Percentiles rank a stretch among this genome's conserved stretches.
Evolutionary conservation across 331 rosid genomes (phyloP).

Genomic region (Stylosanthes scabra): DNA sequence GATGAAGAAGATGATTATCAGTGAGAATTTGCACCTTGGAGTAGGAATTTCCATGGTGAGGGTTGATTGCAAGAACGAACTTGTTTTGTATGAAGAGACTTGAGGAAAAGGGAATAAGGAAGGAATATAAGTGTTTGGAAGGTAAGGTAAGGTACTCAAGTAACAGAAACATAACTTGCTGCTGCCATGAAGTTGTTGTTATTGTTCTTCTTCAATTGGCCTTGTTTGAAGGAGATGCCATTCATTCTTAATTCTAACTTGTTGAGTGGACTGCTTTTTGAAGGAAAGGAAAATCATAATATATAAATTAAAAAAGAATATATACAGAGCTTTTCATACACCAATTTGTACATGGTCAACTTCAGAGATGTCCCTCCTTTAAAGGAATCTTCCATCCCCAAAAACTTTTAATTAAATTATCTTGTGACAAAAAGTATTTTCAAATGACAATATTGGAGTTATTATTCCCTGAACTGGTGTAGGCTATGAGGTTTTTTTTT

Average conservation of each 20-base stretch:
- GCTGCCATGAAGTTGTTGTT: slow-evolving; percentile 24
- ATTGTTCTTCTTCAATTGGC: slow-evolving; percentile 43
- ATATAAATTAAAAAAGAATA: too few relatives aligned
- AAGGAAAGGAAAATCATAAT: neutral
- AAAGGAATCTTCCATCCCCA: neutral
- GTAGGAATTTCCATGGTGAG: slow-evolving; percentile 47
- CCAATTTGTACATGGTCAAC: slow-evolving; percentile 37
- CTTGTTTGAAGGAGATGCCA: slow-evolving; percentile 46
- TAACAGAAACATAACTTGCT: slow-evolving; percentile 15
- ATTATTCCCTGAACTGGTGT: neutral
- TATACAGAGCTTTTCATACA: neutral
- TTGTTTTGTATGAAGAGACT: slow-evolving; percentile 13
- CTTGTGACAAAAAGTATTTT: too few relatives aligned
- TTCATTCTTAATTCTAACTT: slow-evolving; percentile 15
- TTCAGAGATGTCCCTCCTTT: slow-evolving; percentile 1
- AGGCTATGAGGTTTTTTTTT: neutral
- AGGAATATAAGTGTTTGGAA: slow-evolving; percentile 36
- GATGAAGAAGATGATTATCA: slow-evolving; percentile 32
- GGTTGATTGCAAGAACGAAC: neutral
- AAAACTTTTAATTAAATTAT: too few relatives aligned
- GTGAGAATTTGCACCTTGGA: slow-evolving; percentile 29
- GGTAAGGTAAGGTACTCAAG: slow-evolving; percentile 15
- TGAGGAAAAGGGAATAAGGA: slow-evolving; percentile 9
- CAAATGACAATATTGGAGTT: neutral
- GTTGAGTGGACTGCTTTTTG: slow-evolving; percentile 30